Percentiles rank a stretch among this genome's conserved stretches.
Evolutionary conservation across 1,284 basidiomycete genomes (phyloP).

Genomic region (Xanthoconium separans): DNA sequence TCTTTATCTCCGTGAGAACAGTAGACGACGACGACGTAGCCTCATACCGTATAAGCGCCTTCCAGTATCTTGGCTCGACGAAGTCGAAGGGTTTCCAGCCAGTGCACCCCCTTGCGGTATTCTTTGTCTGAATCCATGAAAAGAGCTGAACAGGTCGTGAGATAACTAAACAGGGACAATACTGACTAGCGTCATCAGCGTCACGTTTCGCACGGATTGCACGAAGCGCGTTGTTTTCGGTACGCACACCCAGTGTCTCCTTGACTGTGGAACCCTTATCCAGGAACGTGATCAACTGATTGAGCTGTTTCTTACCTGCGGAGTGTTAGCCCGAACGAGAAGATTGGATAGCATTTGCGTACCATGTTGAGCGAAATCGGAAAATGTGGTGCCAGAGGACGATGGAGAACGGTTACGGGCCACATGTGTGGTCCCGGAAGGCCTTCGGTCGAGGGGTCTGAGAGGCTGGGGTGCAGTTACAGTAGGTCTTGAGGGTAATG

Average conservation of each 20-base stretch:
- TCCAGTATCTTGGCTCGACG: slow-evolving; percentile 81
- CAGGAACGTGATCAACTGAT: slow-evolving; percentile 73
- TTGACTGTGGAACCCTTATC: slow-evolving; percentile 66
- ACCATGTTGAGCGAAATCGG: slow-evolving; percentile 79
- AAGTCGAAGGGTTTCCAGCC: slow-evolving; percentile 89
- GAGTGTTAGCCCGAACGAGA: slow-evolving; percentile 6
- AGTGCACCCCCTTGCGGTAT: slow-evolving; percentile 89
- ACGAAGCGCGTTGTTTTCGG: slow-evolving; percentile 65
- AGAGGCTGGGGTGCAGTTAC: slow-evolving; percentile 71
- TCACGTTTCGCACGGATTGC: slow-evolving; percentile 84
- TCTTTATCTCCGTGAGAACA: slow-evolving; percentile 43
- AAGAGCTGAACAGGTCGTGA: background rate
- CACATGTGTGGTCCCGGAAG: slow-evolving; percentile 57
- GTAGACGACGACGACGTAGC: slow-evolving; percentile 11
- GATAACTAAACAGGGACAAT: background rate
- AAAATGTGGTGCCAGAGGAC: slow-evolving; percentile 63
- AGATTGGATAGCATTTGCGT: slow-evolving; percentile 6
- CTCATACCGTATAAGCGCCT: slow-evolving; percentile 69
- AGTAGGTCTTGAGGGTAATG: slow-evolving; percentile 35
- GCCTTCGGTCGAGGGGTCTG: slow-evolving; percentile 67
- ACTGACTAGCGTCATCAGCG: slow-evolving; percentile 84
- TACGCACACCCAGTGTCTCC: slow-evolving; percentile 52
- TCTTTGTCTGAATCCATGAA: slow-evolving; percentile 67
- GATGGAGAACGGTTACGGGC: slow-evolving; percentile 70
- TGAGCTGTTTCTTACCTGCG: slow-evolving; percentile 73